Conservation (phyloP, 1,139 yeast genomes). For the Debaryomycetaceae sp. region DNA sequence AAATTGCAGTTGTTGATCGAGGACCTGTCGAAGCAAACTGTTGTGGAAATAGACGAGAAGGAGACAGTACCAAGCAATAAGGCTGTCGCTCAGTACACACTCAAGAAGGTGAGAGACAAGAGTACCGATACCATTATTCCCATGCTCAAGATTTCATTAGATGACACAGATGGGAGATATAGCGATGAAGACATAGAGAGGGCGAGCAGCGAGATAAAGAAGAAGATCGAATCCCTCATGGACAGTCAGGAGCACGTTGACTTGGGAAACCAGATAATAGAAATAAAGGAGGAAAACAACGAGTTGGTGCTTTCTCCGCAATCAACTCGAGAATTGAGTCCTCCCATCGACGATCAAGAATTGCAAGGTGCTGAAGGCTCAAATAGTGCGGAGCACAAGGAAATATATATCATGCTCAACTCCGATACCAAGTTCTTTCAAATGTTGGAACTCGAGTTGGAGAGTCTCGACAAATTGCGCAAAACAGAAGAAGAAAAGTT, state of each 20-base stretch:
- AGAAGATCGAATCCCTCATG: slow-evolving; percentile 28
- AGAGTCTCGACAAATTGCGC: slow-evolving; percentile 46
- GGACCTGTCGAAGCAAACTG: slow-evolving; percentile 18
- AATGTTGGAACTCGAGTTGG: slow-evolving; percentile 55
- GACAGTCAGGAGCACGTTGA: slow-evolving; percentile 14
- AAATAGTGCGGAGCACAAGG: slow-evolving; percentile 8
- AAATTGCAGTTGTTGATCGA: slow-evolving; percentile 43
- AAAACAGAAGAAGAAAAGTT: slow-evolving; percentile 43
- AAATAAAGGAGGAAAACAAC: slow-evolving; percentile 13
- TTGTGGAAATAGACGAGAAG: slow-evolving; percentile 29
- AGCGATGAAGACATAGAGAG: slow-evolving; percentile 37
- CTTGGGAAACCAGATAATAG: slow-evolving; percentile 10
- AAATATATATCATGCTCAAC: slow-evolving; percentile 36
- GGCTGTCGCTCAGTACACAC: slow-evolving; percentile 40
- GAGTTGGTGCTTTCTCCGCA: slow-evolving; percentile 10
- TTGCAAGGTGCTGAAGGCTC: not conserved
- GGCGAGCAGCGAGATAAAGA: slow-evolving; percentile 29
- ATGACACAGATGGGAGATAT: slow-evolving; percentile 26
- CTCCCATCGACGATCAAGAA: not conserved
- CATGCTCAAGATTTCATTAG: slow-evolving; percentile 36
- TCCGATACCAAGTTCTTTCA: slow-evolving; percentile 53
- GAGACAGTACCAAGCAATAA: slow-evolving; percentile 40
- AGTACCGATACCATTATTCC: slow-evolving; percentile 26
- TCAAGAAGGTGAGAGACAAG: slow-evolving; percentile 25
- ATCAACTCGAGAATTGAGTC: slow-evolving; percentile 1